A percentile compares a stretch with the other conserved stretches of the same genome.
These are phyloP conservation scores for Cryptococcus floricola DNA, from an alignment of 1,284 basidiomycete species.

Conservation along the genomic window DNA sequence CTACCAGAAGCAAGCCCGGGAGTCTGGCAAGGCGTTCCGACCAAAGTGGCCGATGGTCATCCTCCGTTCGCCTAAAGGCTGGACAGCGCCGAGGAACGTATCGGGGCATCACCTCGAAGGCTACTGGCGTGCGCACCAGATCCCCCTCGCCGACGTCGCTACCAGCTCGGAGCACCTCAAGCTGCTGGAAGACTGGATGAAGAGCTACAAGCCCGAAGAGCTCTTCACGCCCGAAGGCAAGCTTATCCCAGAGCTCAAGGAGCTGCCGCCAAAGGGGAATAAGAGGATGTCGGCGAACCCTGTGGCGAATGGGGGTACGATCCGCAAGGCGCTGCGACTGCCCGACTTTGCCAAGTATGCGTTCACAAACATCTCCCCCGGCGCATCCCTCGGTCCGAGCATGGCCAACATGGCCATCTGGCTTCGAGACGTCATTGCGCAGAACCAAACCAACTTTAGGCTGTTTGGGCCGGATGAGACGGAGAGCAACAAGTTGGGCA, in stretches of 20 bases:
- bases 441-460: conserved; percentile 69
- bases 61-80: conserved; percentile 77
- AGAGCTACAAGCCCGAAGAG: conserved; percentile 62
- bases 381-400: conserved; percentile 21
- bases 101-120: conserved; percentile 69
- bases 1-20: conserved; percentile 71
- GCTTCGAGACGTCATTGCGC: conserved; percentile 54
- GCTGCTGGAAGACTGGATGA: conserved; percentile 65
- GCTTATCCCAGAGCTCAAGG: conserved; percentile 57
- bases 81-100: conserved; percentile 63
- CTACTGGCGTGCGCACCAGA: conserved; percentile 52
- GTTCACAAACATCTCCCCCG: conserved; percentile 44
- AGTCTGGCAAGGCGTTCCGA: conserved; percentile 66
- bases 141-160: conserved; percentile 35
- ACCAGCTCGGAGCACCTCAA: conserved; percentile 28
- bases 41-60: conserved; percentile 82
- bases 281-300: conserved; percentile 33
- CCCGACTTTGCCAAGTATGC: conserved; percentile 62
- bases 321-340: conserved; percentile 57
- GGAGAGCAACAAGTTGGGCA: conserved; percentile 80
- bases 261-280: conserved; percentile 25
- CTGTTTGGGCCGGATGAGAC: conserved; percentile 79
- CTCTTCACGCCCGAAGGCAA: conserved; percentile 58
- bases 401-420: conserved; percentile 33
- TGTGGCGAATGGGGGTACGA: conserved; percentile 54